Percentiles rank a stretch among this genome's conserved stretches.
Conservation (phyloP, 345 rosid species). For the Eucalyptus tenuipes region DNA sequence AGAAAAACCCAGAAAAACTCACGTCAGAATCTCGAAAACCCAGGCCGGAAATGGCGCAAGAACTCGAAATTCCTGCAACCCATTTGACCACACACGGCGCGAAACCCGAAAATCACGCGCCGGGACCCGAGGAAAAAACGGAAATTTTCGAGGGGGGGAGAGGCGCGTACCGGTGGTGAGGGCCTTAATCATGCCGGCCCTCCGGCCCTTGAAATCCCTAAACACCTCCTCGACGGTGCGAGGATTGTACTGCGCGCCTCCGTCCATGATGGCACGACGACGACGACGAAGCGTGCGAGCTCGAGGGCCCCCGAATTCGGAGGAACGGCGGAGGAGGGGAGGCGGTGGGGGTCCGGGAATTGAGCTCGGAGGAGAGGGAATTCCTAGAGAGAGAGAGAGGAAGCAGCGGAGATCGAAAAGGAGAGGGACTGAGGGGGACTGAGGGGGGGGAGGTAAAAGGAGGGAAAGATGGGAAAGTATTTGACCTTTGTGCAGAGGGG, state of each 20-base stretch:
- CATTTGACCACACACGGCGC: neutral
- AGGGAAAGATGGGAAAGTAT: neutral
- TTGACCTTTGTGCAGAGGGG: constrained; percentile 12
- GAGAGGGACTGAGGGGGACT: neutral
- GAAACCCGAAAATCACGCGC: neutral
- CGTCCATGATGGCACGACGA: constrained; percentile 20
- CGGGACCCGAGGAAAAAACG: neutral
- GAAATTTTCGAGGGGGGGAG: neutral
- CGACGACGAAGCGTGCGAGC: neutral
- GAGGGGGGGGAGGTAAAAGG: neutral
- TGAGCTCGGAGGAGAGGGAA: neutral
- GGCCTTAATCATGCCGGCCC: constrained; percentile 64
- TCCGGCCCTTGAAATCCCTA: constrained; percentile 62
- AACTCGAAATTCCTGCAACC: neutral
- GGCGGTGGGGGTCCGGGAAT: neutral
- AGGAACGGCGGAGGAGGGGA: neutral
- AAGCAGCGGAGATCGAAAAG: neutral
- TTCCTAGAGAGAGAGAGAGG: neutral
- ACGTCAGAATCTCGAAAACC: neutral
- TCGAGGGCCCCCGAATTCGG: neutral
- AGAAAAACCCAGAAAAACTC: neutral
- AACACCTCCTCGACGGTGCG: constrained; percentile 71
- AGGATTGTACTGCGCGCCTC: constrained; percentile 42
- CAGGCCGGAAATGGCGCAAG: neutral
- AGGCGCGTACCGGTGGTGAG: constrained; percentile 36